Base-by-base conservation (phyloP, 2,329 filamentous ascomycete species). In the Grosmannia serpens region DNA sequence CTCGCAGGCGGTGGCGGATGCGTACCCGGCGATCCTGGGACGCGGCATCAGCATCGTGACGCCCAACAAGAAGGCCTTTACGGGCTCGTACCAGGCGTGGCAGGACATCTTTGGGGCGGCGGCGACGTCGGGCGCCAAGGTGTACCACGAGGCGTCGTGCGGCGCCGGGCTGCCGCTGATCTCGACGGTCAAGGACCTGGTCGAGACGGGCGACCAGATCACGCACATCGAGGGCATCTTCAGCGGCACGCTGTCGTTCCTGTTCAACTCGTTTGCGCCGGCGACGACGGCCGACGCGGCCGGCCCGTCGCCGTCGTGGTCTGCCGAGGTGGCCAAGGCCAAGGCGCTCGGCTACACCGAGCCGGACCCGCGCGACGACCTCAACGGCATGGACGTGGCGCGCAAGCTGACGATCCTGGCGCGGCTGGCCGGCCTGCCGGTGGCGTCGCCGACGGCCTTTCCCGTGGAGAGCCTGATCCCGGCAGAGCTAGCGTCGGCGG, bases 61-160 rank as follows among this genome's bases (percentile, higher is more conserved):
- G 1, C 91, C 94, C 50, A 99, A 97, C 80, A 99, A 99, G 79
- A 99, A 99, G 75, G 92, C 88, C 17, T 99, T 99, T 74, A 95
- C 90, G 0, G 85, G 88, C 59, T 84, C 83, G 52, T 85, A 89
- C 67, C 78, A 84, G 65, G 77, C 96, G 58, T 99, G 92, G 91
- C 82, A 89, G 67, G 83, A 88, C 62, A 96, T 99, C 69, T 95
- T 95, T 72, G 74, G 77, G 3, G 81, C 89, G 1, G 86, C 91
- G 1, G 78, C 81, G 53, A 77, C 80, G 33, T 82, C 82, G 1
- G 87, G 87, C 50, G 89, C 91, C 50, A 88, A 90, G 69, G 80
- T 97, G 60, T 97, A 94, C 79, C 94, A 99, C 71, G 94, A 99
- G 75, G 91, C 89, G 47, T 94, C 90, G 13, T 91, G 96, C 26